A percentile compares a stretch with the other conserved stretches of the same genome.
phyloP scores from a whole-genome alignment of 306 rosid genomes.

The cucumber (Cucumis sativus) region Cucumber_9930_V3 NC_026657.2:11867001-11867500 shows the following conservation, averaged over 20 bases:
- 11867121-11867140: constrained; percentile 60
- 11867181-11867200: not conserved
- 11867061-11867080: constrained; percentile 80
- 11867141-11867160: constrained; percentile 59
- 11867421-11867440: not conserved
- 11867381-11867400: not conserved
- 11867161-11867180: constrained; percentile 69
- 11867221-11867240: not conserved
- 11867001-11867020: not conserved
- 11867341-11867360: not conserved
- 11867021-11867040: not conserved
- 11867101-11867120: constrained; percentile 46
- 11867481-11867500: not conserved
- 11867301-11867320: not conserved
- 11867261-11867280: not conserved
- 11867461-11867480: not conserved
- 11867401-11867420: not conserved
- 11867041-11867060: not conserved
- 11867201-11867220: not conserved
- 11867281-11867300: not conserved
- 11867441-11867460: not conserved
- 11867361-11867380: too few relatives aligned
- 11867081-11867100: constrained; percentile 86
- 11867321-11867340: not conserved
- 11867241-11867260: not conserved